Base-by-base conservation (phyloP, 2,329 filamentous ascomycete species). In the Trichoderma oligosporum region DNA sequence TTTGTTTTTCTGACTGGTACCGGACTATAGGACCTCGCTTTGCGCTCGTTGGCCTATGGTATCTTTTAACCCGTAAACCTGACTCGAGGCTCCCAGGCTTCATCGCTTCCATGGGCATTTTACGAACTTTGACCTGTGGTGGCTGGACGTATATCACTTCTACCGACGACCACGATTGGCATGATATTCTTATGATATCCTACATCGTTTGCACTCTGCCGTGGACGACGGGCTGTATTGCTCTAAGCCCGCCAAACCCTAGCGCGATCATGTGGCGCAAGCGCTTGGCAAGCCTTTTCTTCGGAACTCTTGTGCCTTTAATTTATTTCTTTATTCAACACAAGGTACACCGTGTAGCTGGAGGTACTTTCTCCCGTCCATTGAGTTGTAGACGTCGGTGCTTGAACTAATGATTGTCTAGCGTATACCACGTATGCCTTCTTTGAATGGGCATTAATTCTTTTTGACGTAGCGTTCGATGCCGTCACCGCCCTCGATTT, bases 81-180 rank as follows among this genome's bases (percentile, higher is more conserved):
- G 87, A 88, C 68, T 83, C 84, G 56, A 82, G 79, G 25, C 82
- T 97, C 14, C 91, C 95, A 16, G 91, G 90, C 70, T 86, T 94
- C 61, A 81, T 97, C 60, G 87, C 87, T 44, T 81, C 82, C 38
- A 86, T 89, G 65, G 94, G 94, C 56, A 64, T 97, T 52, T 87
- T 97, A 68, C 85, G 94, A 66, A 97, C 93, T 8, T 76, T 97
- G 58, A 96, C 91, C 4, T 99, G 94, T 69, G 94, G 93, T 65
- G 94, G 94, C 59, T 99, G 94, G 93, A 97, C 94, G 53, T 99
- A 97, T 73, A 86, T 99, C 61, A 99, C 94, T 24, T 97, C 94
- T 61, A 99, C 94, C 41, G 94, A 99, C 71, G 91, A 97, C 71
- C 94, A 99, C 73, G 86, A 96, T 73, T 97, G 91, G 92, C 94